Base-by-base conservation (phyloP, 257 asterid species). In the Petrea volubilis region DNA sequence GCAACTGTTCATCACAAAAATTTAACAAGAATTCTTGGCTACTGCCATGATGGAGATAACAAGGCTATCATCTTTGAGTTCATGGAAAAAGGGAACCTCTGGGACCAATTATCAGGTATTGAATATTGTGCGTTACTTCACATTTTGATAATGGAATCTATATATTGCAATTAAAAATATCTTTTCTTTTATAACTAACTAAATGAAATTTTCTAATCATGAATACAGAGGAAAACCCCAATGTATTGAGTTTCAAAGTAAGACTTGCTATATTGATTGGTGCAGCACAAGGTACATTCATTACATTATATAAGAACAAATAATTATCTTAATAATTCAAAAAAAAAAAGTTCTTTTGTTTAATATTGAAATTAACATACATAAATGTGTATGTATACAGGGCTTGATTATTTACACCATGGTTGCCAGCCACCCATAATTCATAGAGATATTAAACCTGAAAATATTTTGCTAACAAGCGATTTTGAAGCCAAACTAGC, bases 401-500 rank as follows among this genome's bases (percentile, higher is more conserved):
- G 89, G 57, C 29, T 84, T 78, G 86, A 77, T 34, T 81, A 84
- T 77, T 60, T 81, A 62, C 86, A 81, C 38, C 61, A 68, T 49
- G 83, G 83, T 8, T 84, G 89, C 73, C 73, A 69, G 23, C 85
- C 79, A 82, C n/a, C n/a, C n/a, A n/a, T n/a, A n/a, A n/a, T n/a
- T n/a, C n/a, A n/a, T n/a, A n/a, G n/a, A n/a, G n/a, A n/a, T n/a
- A n/a, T n/a, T n/a, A n/a, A n/a, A n/a, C n/a, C n/a, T n/a, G n/a
- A n/a, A n/a, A n/a, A n/a, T 55, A 80, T 82, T 43, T 15, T 82
- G 27, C 33, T 77, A 20, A 62, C 74, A 38, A 74, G 61, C 17
- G 70, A 75, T 0, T 57, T 80, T 8, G 76, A 62, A 11, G 80
- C 84, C 24, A 80, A 85, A 60, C 44, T 82, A 33, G 78, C 78